phyloP scores from a whole-genome alignment of 139 green algal species.

The Auxenochlorella pyrenoidosa region DNA sequence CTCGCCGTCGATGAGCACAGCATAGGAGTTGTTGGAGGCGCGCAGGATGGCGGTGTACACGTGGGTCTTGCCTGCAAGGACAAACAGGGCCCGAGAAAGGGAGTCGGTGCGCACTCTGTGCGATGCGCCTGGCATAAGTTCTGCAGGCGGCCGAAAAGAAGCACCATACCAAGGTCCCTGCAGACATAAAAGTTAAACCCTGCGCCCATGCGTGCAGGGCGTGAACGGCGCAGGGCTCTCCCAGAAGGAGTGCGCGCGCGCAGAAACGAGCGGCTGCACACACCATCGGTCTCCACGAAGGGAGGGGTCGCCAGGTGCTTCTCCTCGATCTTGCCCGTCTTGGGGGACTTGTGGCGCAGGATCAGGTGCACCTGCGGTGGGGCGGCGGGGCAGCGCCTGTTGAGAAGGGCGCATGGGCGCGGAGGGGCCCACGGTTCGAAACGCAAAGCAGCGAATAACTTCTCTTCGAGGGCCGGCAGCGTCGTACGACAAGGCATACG shows the following conservation, averaged over 20 bases:
- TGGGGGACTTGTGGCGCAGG: conserved; percentile 81
- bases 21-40: conserved; percentile 77
- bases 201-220: no score
- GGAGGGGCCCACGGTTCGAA: background rate
- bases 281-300: conserved; percentile 59
- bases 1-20: conserved; percentile 84
- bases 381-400: background rate
- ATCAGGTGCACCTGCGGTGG: conserved; percentile 91
- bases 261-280: no score
- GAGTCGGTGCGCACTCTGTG: no score
- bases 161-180: no score
- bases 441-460: no score
- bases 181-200: no score
- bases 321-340: conserved; percentile 91
- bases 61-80: conserved; percentile 56
- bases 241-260: no score
- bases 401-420: background rate
- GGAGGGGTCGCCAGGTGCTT: conserved; percentile 89
- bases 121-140: no score
- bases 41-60: conserved; percentile 84
- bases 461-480: no score
- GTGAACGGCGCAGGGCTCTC: no score
- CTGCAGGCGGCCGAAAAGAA: no score
- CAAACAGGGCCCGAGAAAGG: no score
- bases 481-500: background rate